Percentiles rank a stretch among this genome's conserved stretches.
Conservation (phyloP, 441 rosid species). For the Adansonia rubrostipa region DNA sequence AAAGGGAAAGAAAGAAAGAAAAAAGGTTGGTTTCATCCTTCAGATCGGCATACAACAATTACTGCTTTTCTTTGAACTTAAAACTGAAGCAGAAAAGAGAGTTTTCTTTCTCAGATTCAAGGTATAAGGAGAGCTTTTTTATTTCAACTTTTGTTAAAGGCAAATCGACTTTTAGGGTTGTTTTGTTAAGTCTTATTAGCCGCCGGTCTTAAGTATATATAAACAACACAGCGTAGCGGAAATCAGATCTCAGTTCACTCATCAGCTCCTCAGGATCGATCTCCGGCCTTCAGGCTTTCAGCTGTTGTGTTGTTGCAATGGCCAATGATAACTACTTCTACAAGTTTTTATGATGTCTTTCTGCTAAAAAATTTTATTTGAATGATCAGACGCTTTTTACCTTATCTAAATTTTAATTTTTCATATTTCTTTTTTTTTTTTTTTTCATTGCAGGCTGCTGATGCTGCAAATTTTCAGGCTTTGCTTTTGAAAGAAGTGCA, state of each 20-base stretch:
- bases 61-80: constrained; percentile 36
- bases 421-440: not conserved
- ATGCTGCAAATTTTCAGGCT: constrained; percentile 50
- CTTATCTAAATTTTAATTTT: not conserved
- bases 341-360: not conserved
- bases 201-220: constrained; percentile 15
- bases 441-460: constrained; percentile 53
- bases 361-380: not conserved
- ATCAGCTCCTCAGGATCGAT: constrained; percentile 8
- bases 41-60: constrained; percentile 39
- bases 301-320: not conserved
- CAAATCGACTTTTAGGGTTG: not conserved
- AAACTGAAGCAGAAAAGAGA: constrained; percentile 20
- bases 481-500: constrained; percentile 58
- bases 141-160: constrained; percentile 35
- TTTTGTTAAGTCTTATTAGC: constrained; percentile 25
- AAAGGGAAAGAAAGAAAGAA: constrained; percentile 8
- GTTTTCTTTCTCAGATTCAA: constrained; percentile 24
- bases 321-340: constrained; percentile 2
- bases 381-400: constrained; percentile 39
- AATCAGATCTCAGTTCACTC: constrained; percentile 30
- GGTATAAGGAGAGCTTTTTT: not conserved
- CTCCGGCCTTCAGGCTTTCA: not conserved
- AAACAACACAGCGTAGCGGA: not conserved
- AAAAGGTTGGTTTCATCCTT: constrained; percentile 25